Evolutionary conservation across 2,329 filamentous ascomycete species (phyloP), one percentile per base, ranked within the genome.

Genomic region (Talaromyces atroroseus): DNA sequence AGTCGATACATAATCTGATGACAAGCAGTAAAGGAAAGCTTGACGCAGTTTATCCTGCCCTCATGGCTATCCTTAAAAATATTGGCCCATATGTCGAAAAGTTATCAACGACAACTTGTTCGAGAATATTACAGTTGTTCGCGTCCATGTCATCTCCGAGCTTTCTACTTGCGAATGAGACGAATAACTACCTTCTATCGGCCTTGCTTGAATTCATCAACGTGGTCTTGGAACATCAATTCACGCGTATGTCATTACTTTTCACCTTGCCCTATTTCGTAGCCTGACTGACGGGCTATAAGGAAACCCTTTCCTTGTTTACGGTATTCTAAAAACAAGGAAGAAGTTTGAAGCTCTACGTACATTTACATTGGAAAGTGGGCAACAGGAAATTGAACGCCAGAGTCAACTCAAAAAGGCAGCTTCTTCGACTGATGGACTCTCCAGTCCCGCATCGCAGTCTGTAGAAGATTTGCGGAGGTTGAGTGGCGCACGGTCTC

Each of bases 61-160:
- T 99, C 3, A 76, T 99, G 46, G 91, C 92, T 0, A 89, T 97
- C 47, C 88, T 99, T 65, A 94, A 94, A 71, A 99, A 99, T 66
- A 86, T 96, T 60, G 86, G 92, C 11, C 87, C 94, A 16, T 89
- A 95, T 67, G 78, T 94, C 4, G 85, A 94, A 66, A 83, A 87
- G 21, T 76, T 97, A 11, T 90, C 88, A 51, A 78, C 84, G 3
- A 81, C 85, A 2, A 86, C 90, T 16, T 89, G 89, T 68, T 85
- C 87, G 1, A 95, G 91, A 69, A 76, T 97, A 29, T 79, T 97
- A 63, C 91, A 96, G 64, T 78, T 97, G 0, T 95, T 95, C 69
- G 84, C 85, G 4, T 94, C 89, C 34, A 95, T 97, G 89, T 95
- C 92, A 8, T 89, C 91, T 0, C 92, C 94, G 0, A 90, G 89